Base-by-base conservation (phyloP, 2,329 filamentous ascomycete species). In the Zasmidium citrigriseum region DNA sequence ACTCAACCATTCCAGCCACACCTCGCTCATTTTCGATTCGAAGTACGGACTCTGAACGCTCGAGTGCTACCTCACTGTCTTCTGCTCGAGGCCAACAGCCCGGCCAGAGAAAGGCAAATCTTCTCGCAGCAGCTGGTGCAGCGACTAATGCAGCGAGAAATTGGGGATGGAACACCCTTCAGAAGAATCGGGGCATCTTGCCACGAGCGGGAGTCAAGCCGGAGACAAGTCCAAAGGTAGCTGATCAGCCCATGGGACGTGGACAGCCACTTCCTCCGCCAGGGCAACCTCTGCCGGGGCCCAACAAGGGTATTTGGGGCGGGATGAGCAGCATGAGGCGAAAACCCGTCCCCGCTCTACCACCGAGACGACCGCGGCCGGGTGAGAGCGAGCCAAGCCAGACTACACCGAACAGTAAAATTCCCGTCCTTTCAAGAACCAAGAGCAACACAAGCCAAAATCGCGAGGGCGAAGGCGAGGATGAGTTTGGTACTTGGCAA, bases 181-280 rank as follows among this genome's bases (percentile, higher is more conserved):
- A 71, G 57, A 59, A 55, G 59, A 60, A 63, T 45, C 63, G 60
- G 53, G 48, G 34, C 21, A 56, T 47, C 2, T 45, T 59, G 4
- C 58, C 50, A 21, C 57, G 55, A 20, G 21, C 27, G 84, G 12
- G 82, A 83, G 61, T 75, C 80, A 57, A 46, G 46, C 78, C 16
- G 16, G 50, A 60, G 34, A 20, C 46, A 20, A 25, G 18, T n/a
- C 21, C 38, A 1, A 54, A 53, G 25, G 54, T 27, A 0, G 45
- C 55, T 5, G 58, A 58, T 29, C 59, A 90, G 66, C 91, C 91
- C 1, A 91, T 96, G 78, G 92, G 92, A 1, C 84, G 91, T 41
- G 91, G 91, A 0, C 88, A 89, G 66, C 91, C 91, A 1, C 78
- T 96, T 18, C 91, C 91, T 48, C 91, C 91, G 9, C 90, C 89